Conservation (phyloP, 2,329 filamentous ascomycete genomes). For the Didymella segeticola region DNA sequence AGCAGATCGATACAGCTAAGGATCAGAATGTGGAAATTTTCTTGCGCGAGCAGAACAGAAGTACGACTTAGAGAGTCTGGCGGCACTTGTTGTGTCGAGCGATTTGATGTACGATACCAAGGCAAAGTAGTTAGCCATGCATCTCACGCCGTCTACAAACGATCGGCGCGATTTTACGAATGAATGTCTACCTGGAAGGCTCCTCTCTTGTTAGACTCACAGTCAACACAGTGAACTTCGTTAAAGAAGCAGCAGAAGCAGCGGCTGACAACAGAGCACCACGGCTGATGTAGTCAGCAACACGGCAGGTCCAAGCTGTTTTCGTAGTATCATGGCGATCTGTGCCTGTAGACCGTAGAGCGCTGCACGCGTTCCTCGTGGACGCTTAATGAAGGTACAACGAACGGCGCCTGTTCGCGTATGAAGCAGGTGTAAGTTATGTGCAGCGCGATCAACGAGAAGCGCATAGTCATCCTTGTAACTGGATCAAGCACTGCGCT, state of each 20-base stretch:
- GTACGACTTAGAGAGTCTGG: slow-evolving; percentile 8
- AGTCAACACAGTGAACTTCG: background rate
- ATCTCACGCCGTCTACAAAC: background rate
- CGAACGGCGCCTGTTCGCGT: too few relatives aligned
- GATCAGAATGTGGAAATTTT: slow-evolving; percentile 42
- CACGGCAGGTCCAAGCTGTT: background rate
- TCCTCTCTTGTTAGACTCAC: background rate
- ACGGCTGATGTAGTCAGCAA: background rate
- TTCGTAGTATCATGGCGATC: background rate
- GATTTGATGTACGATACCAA: slow-evolving; percentile 10
- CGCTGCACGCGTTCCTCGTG: slow-evolving; percentile 1
- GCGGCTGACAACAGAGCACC: background rate
- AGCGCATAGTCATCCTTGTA: too few relatives aligned
- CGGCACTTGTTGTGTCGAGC: background rate
- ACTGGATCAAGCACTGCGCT: too few relatives aligned
- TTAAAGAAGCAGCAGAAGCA: background rate
- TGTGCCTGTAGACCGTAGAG: background rate
- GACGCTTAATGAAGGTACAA: background rate
- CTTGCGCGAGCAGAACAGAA: slow-evolving; percentile 37
- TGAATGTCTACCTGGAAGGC: background rate
- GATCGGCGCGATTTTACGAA: background rate
- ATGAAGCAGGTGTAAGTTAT: too few relatives aligned
- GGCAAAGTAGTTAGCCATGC: background rate
- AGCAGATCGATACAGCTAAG: slow-evolving; percentile 38
- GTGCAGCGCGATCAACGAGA: too few relatives aligned